A percentile compares a stretch with the other conserved stretches of the same genome.
phyloP scores from a whole-genome alignment of 2,329 filamentous ascomycete species.

The Phoma herbarum region DNA sequence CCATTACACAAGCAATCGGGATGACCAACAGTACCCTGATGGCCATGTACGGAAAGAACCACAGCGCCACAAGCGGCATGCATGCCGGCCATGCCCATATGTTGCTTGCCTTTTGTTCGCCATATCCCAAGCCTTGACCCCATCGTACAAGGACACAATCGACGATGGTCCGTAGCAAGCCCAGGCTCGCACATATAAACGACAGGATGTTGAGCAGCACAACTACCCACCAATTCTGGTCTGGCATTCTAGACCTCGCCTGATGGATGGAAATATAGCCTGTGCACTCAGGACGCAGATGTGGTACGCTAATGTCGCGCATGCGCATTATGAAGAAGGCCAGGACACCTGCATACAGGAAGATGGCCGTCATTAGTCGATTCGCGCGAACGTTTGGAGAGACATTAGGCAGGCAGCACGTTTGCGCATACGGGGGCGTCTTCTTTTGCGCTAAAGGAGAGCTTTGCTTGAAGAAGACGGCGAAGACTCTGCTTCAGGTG shows the following conservation, averaged over 20 bases:
- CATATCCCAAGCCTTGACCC: slow-evolving; percentile 15
- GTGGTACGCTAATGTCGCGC: slow-evolving; percentile 3
- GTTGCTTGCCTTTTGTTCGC: neutral
- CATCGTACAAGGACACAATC: slow-evolving; percentile 28
- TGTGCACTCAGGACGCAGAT: neutral
- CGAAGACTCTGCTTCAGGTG: neutral
- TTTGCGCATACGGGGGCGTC: neutral
- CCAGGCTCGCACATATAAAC: slow-evolving; percentile 20
- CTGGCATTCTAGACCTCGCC: neutral
- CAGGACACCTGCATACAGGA: slow-evolving; percentile 18
- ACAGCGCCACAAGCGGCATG: slow-evolving; percentile 15
- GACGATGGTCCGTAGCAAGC: slow-evolving; percentile 22
- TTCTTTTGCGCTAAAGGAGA: neutral
- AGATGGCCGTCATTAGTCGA: slow-evolving; percentile 20
- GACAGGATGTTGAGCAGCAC: slow-evolving; percentile 27
- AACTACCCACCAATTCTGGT: slow-evolving; percentile 22
- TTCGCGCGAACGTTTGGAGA: slow-evolving; percentile 21
- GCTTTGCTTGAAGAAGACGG: neutral
- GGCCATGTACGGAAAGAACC: slow-evolving; percentile 6
- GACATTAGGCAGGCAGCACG: slow-evolving; percentile 4
- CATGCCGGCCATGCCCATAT: slow-evolving; percentile 16
- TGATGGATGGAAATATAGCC: neutral
- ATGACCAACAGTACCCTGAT: slow-evolving; percentile 5
- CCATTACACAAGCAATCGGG: slow-evolving; percentile 24
- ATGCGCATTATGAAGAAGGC: slow-evolving; percentile 27